Evolutionary conservation across 202 grass and related monocot genomes (phyloP), one percentile per base, ranked within the genome.

Genomic region (Panicum hallii): DNA sequence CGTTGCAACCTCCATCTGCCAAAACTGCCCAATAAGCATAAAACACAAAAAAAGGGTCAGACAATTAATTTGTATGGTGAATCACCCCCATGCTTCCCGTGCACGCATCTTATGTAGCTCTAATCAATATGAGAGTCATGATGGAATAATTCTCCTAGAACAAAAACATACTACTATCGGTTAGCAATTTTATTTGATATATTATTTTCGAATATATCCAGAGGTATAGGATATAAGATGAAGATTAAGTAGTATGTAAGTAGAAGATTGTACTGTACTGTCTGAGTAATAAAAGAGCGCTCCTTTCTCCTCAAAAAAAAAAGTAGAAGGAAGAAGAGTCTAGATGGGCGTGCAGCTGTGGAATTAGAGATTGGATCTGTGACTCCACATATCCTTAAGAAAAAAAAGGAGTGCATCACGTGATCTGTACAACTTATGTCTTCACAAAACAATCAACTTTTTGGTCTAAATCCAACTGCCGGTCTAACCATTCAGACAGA

Each of bases 1-100:
- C 17, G 62, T 86, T 78, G 65, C 40, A 36, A 84, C 90, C 62
- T 92, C 90, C 79, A 70, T 81, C 74, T 90, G 80, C 87, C 90
- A 92, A 76, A 90, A 57, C 87, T 92, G 82, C 19, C 14, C 16
- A 9, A 44, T 49, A 79, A 64, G 2, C 17, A 63, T 12, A 46
- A 43, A 61, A 72, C 26, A 26, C 1, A 43, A 30, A 13, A 67
- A 11, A 43, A 34, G 32, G 0, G 16, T 75, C 53, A 58, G 13
- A 44, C 20, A 2, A 53, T 32, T n/a, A 32, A 16, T 61, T 61
- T 28, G 23, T 10, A 20, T 14, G 43, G 43, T 49, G 14, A 34
- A 63, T 56, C 13, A 17, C 26, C 41, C 57, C 7, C 74, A 11
- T 36, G 5, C 14, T 63, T 63, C 46, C 7, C 5, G 11, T 49